Evolutionary conservation across 1,284 basidiomycete species (phyloP), one percentile per base, ranked within the genome.

Genomic region (Cutaneotrichosporon sp.): DNA sequence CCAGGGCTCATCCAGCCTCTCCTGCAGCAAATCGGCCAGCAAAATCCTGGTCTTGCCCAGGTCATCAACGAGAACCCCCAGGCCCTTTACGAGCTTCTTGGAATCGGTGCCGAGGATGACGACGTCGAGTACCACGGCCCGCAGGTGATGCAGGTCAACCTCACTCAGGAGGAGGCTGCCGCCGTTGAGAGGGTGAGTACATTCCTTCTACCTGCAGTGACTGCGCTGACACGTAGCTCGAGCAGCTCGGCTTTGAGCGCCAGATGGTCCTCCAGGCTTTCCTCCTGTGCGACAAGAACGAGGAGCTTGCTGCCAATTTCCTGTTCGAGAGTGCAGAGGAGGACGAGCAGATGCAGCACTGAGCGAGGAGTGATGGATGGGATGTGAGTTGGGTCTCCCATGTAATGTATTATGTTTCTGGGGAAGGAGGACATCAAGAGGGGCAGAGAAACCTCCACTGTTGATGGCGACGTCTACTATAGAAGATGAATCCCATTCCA

Each of bases 301-400:
- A 97, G 80, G 92, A 95, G 77, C 81, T 95, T 46, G 92, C 94
- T 2, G 94, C 94, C 22, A 95, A 95, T 75, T 95, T 88, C 72
- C 79, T 95, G 71, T 94, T 95, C 70, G 92, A 95, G 67, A 78
- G 82, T 64, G 82, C 82, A 36, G 89, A 87, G 69, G 88, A 89
- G 2, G 87, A 87, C 65, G 63, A 68, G 60, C 64, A 62, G 54
- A 63, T 66, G 64, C 56, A n/a, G n/a, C n/a, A 64, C 38, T 58
- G 47, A 54, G 25, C 22, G 43, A 14, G 43, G 33, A 24, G 31
- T 24, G 42, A 27, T 50, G 47, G 25, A 14, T 31, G 13, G 25
- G 43, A 6, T n/a, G 36, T 22, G 18, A n/a, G n/a, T n/a, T 7
- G 43, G 46, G 24, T 25, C 24, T 27, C 46, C 46, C 18, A 50